phyloP scores from a whole-genome alignment of 768 basidiomycete genomes.

The Tylopilus sp. region DNA sequence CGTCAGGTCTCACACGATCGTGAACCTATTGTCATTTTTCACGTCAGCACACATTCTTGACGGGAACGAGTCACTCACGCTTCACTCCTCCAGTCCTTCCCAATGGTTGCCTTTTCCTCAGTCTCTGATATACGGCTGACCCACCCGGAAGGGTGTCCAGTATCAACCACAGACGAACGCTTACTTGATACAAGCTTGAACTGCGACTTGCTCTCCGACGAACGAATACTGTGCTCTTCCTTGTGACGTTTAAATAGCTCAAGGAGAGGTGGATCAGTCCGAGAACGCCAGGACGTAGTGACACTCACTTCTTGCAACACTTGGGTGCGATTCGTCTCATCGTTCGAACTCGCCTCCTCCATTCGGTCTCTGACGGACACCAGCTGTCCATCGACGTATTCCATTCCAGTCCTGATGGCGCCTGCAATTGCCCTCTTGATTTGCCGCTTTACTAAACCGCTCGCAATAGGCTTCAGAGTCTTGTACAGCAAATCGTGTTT shows the following conservation, averaged over 20 bases:
- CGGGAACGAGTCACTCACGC: slow-evolving; percentile 34
- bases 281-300: not conserved
- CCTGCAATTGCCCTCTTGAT: slow-evolving; percentile 59
- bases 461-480: slow-evolving; percentile 76
- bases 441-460: slow-evolving; percentile 74
- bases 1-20: slow-evolving; percentile 6
- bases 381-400: slow-evolving; percentile 87
- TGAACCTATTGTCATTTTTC: slow-evolving; percentile 9
- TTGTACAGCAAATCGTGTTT: slow-evolving; percentile 91
- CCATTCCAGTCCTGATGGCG: slow-evolving; percentile 75
- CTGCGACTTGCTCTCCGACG: slow-evolving; percentile 51
- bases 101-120: slow-evolving; percentile 40
- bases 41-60: not conserved
- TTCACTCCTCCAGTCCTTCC: slow-evolving; percentile 53
- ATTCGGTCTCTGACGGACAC: slow-evolving; percentile 81
- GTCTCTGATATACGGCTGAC: slow-evolving; percentile 51
- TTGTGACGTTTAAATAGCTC: slow-evolving; percentile 62
- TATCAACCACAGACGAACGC: slow-evolving; percentile 62
- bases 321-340: slow-evolving; percentile 42
- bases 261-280: slow-evolving; percentile 1
- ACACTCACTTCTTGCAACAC: slow-evolving; percentile 57
- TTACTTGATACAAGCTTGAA: slow-evolving; percentile 81
- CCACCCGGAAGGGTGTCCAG: slow-evolving; percentile 70
- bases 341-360: slow-evolving; percentile 53
- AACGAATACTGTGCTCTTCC: slow-evolving; percentile 36